These are phyloP conservation scores for Kickxella alabastrina DNA, from an alignment of 192 early-diverging fungal genomes.

Conservation along the genomic window DNA sequence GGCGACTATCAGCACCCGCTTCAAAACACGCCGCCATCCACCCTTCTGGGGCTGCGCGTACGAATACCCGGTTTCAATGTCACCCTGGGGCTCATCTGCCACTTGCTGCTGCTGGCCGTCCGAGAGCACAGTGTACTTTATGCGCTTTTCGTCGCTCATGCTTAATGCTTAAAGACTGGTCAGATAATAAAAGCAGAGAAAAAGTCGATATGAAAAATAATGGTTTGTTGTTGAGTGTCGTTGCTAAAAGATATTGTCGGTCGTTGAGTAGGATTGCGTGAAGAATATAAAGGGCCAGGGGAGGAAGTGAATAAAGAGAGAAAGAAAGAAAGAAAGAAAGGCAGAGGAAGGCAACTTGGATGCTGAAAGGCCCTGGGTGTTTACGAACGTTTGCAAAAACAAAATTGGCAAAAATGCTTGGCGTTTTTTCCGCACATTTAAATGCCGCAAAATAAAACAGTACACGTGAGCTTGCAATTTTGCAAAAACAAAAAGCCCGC, in stretches of 20 bases:
- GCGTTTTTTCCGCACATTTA: no score
- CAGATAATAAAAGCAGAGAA: neutral
- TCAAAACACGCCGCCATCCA: slow-evolving; percentile 3
- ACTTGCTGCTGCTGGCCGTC: no score
- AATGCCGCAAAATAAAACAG: no score
- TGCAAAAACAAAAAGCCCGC: no score
- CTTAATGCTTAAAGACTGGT: slow-evolving; percentile 1
- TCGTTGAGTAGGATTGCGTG: neutral
- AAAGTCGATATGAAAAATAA: no score
- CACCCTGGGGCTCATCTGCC: slow-evolving; percentile 14
- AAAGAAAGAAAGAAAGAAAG: neutral
- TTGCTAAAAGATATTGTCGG: no score
- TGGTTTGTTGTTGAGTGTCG: neutral
- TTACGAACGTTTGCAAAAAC: slow-evolving; percentile 1
- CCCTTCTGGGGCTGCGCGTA: slow-evolving; percentile 14
- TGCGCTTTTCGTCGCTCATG: slow-evolving; percentile 44
- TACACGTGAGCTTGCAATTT: no score
- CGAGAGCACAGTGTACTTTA: slow-evolving; percentile 19
- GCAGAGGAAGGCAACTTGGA: neutral
- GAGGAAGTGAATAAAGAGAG: neutral
- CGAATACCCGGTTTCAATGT: slow-evolving; percentile 31
- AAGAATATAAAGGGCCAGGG: neutral
- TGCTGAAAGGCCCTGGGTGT: no score
- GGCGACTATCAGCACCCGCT: slow-evolving; percentile 4
- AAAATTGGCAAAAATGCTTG: no score